Percentiles rank a stretch among this genome's conserved stretches.
Evolutionary conservation across 176 grass and related monocot genomes (phyloP).

Genomic region (Pharus latifolius): DNA sequence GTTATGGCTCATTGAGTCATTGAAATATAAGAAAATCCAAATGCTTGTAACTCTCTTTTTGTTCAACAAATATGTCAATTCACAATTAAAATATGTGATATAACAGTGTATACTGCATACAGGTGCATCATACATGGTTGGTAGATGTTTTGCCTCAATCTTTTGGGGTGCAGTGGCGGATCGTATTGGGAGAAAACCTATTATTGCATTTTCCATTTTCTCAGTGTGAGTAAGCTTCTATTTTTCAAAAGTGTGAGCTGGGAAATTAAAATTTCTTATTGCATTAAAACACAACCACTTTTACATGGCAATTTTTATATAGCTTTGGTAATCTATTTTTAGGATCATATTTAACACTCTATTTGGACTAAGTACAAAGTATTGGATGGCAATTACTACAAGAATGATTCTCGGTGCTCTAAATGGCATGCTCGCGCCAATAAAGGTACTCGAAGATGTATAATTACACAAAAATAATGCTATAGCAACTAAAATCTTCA

Average conservation of each 20-base stretch:
- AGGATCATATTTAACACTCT: conserved; percentile 68
- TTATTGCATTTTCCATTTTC: conserved; percentile 46
- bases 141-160: conserved; percentile 57
- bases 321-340: neutral
- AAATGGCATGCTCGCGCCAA: conserved; percentile 56
- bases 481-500: neutral
- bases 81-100: neutral
- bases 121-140: conserved; percentile 80
- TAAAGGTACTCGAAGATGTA: conserved; percentile 4
- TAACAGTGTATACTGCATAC: neutral
- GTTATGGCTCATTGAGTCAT: neutral
- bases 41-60: neutral
- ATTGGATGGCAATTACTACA: conserved; percentile 71
- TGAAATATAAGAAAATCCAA: neutral
- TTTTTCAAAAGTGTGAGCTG: too few species aligned
- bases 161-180: conserved; percentile 73
- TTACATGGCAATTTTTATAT: neutral
- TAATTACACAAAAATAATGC: neutral
- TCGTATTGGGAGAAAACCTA: conserved; percentile 65
- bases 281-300: neutral
- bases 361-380: conserved; percentile 58
- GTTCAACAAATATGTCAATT: neutral
- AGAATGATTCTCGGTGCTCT: conserved; percentile 60
- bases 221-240: conserved; percentile 62
- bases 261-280: too few species aligned